Evolutionary conservation across 306 rosid genomes (phyloP), one percentile per base, ranked within the genome.

Genomic region (Rosa chinensis): DNA sequence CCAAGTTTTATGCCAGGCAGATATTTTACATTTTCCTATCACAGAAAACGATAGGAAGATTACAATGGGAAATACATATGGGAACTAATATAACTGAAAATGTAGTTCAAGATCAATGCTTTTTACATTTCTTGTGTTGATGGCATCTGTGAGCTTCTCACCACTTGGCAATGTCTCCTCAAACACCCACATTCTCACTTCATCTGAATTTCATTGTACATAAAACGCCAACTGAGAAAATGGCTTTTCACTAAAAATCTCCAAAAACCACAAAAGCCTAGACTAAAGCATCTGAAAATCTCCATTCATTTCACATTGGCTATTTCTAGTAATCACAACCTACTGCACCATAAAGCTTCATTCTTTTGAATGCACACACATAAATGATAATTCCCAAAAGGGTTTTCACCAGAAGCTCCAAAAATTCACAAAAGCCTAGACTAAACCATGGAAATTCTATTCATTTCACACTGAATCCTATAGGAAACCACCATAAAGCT

Each of bases 161-260:
- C 97, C 99, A 79, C 75, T 82, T 32, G 95, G 90, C 56, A 94
- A 83, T 23, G 82, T 89, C 74, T 92, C 99, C 84, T 92, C 97
- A 17, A 45, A 94, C 45, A 94, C 99, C 99, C 99, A 94, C 97
- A 94, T 91, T 77, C 94, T 88, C 70, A 94, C 97, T 66, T 94
- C 92, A 85, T 92, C 99, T 95, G 87, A 80, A 82, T 81, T 74
- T 80, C 78, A 80, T 78, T 66, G 43, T 2, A 8, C 25, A 47
- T 53, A 52, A 47, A 42, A 35, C 6, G 42, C 75, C 80, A 73
- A 52, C 75, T 55, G 28, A 66, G 16, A 83, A 74, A 18, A 37
- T 3, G 69, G 74, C n/a, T 48, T 43, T 74, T 69, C 72, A 25
- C 43, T 2, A 7, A 78, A 32, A 75, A 75, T 0, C 70, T 59